Evolutionary conservation across 805 yeast species (phyloP).

Genomic region (Cyberlindnera mrakii): DNA sequence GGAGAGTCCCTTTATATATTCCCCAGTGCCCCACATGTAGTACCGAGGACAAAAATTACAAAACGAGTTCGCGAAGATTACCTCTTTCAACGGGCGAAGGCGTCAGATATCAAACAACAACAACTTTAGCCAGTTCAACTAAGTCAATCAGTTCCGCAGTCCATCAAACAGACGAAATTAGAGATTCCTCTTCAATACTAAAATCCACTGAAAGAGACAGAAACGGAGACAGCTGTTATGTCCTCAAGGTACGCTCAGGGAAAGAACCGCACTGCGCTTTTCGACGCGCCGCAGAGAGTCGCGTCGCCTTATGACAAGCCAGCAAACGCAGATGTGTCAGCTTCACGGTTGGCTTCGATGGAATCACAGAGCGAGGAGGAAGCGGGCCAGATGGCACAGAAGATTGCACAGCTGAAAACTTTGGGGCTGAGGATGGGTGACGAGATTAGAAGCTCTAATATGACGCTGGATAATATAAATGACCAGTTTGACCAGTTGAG

Average conservation of each 20-base stretch:
- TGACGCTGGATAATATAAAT: constrained; percentile 36
- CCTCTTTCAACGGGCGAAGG: too few species aligned
- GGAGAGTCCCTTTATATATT: too few species aligned
- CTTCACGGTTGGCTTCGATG: constrained; percentile 48
- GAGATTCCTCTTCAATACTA: too few species aligned
- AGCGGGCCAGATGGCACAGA: constrained; percentile 45
- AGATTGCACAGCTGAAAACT: constrained; percentile 48
- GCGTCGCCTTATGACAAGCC: constrained; percentile 38
- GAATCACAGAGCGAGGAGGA: constrained; percentile 66
- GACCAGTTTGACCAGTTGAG: constrained; percentile 43
- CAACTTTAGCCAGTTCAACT: not conserved
- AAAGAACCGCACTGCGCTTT: constrained; percentile 16
- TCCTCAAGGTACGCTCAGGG: constrained; percentile 1
- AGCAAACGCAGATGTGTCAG: constrained; percentile 37
- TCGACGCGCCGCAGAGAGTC: constrained; percentile 25
- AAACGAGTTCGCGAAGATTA: too few species aligned
- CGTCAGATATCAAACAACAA: not conserved
- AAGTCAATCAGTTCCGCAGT: too few species aligned
- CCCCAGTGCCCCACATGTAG: too few species aligned
- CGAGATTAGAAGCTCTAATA: constrained; percentile 50
- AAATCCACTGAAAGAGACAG: too few species aligned
- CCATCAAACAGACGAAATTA: too few species aligned
- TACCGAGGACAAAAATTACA: too few species aligned
- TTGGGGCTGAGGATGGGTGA: constrained; percentile 56
- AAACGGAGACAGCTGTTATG: not conserved